Conservation (phyloP, 176 grass and related monocot genomes). For the Leersia perrieri region DNA sequence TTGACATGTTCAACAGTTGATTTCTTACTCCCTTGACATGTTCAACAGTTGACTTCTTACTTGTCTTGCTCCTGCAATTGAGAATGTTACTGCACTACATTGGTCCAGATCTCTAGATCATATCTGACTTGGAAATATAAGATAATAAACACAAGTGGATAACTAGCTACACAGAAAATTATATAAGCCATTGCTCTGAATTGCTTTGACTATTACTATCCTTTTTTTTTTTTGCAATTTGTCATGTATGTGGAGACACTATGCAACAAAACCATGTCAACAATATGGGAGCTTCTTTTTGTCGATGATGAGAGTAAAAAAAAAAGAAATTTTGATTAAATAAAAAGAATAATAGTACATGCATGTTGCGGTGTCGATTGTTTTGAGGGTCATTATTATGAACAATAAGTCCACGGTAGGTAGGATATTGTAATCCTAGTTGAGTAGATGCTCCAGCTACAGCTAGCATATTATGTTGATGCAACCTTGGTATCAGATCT, state of each 20-base stretch:
- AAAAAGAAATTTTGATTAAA: too few relatives aligned
- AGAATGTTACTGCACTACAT: not conserved
- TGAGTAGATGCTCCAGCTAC: not conserved
- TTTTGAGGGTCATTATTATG: not conserved
- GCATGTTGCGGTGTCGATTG: not conserved
- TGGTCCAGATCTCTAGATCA: slow-evolving; percentile 3
- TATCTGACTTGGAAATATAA: slow-evolving; percentile 3
- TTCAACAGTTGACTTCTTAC: slow-evolving; percentile 8
- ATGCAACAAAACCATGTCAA: not conserved
- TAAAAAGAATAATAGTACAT: too few relatives aligned
- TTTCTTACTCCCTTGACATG: not conserved
- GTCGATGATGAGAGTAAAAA: not conserved
- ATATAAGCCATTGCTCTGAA: not conserved
- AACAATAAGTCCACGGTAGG: not conserved
- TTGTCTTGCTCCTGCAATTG: not conserved
- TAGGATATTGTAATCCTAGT: not conserved
- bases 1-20: slow-evolving; percentile 16
- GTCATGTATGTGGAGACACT: not conserved
- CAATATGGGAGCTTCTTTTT: not conserved
- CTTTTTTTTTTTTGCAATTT: not conserved
- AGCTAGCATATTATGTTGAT: not conserved
- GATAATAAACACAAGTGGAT: not conserved
- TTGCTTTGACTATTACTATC: not conserved
- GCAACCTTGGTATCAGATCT: not conserved
- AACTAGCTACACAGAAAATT: not conserved